Conservation (phyloP, 805 yeast genomes). For the Saccharomycopsis olivae region DNA sequence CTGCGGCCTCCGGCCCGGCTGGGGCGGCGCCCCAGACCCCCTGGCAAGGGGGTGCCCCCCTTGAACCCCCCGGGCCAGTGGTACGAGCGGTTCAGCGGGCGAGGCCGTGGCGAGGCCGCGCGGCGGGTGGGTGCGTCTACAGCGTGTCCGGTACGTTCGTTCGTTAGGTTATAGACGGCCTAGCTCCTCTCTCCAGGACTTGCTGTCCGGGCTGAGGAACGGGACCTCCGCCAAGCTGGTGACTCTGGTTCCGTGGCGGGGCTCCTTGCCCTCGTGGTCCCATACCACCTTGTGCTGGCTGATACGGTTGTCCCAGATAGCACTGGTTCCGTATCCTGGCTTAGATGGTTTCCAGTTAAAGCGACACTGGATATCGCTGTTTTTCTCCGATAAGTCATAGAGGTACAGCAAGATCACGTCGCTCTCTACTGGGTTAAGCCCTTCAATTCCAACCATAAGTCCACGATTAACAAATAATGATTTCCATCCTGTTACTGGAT, state of each 20-base stretch:
- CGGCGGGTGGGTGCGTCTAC: no score
- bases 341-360: conserved; percentile 40
- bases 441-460: conserved; percentile 41
- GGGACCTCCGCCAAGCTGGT: conserved; percentile 47
- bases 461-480: conserved; percentile 42
- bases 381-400: conserved; percentile 35
- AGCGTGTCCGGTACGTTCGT: no score
- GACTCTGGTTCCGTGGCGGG: conserved; percentile 43
- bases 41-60: no score
- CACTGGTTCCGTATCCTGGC: conserved; percentile 37
- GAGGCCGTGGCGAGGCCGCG: no score
- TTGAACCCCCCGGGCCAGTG: no score
- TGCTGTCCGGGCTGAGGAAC: conserved; percentile 36
- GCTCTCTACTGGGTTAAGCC: conserved; percentile 41
- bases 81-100: no score
- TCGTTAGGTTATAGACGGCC: no score
- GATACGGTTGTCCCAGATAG: conserved; percentile 51
- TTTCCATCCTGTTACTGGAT: conserved; percentile 58
- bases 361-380: conserved; percentile 44
- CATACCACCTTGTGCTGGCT: conserved; percentile 32
- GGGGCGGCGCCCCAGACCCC: no score
- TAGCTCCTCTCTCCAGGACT: conserved; percentile 42
- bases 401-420: conserved; percentile 37
- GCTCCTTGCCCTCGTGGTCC: conserved; percentile 36
- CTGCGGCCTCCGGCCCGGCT: no score